phyloP scores from a whole-genome alignment of 768 basidiomycete species.

The Phylloporus scabripes region DNA sequence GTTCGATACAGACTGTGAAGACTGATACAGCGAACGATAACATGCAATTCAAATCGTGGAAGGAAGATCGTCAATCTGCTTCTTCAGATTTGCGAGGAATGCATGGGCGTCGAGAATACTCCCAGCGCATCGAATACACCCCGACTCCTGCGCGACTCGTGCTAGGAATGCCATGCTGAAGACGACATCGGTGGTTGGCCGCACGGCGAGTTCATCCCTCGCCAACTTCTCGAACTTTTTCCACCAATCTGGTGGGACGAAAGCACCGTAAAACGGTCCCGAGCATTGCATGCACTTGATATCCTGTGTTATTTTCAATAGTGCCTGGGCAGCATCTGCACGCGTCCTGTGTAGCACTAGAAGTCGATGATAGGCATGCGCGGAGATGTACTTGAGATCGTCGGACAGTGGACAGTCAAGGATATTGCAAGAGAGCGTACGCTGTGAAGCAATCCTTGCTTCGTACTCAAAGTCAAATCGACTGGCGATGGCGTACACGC shows the following conservation, averaged over 20 bases:
- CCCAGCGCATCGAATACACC: slow-evolving; percentile 59
- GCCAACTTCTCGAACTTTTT: slow-evolving; percentile 52
- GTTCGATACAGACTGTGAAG: too few species aligned
- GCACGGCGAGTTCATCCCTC: slow-evolving; percentile 47
- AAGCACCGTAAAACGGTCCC: slow-evolving; percentile 39
- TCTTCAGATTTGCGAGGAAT: slow-evolving; percentile 51
- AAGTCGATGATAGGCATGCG: slow-evolving; percentile 63
- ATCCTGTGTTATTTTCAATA: slow-evolving; percentile 43
- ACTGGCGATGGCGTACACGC: slow-evolving; percentile 68
- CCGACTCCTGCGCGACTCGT: slow-evolving; percentile 42
- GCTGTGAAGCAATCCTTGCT: slow-evolving; percentile 51
- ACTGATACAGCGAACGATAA: not conserved
- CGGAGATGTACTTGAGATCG: slow-evolving; percentile 61
- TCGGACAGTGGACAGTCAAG: slow-evolving; percentile 54
- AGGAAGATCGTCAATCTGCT: slow-evolving; percentile 49
- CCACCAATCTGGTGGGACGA: slow-evolving; percentile 67
- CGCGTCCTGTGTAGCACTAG: slow-evolving; percentile 56
- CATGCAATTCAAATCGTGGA: slow-evolving; percentile 34
- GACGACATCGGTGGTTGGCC: slow-evolving; percentile 55
- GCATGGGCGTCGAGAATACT: slow-evolving; percentile 60
- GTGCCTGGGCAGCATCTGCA: slow-evolving; percentile 40
- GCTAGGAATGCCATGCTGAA: slow-evolving; percentile 59
- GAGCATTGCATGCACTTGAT: slow-evolving; percentile 69
- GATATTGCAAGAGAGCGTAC: slow-evolving; percentile 50
- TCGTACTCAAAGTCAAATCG: slow-evolving; percentile 62